Base-by-base conservation (phyloP, 768 basidiomycete genomes). In the Rhodocollybia butyracea region DNA sequence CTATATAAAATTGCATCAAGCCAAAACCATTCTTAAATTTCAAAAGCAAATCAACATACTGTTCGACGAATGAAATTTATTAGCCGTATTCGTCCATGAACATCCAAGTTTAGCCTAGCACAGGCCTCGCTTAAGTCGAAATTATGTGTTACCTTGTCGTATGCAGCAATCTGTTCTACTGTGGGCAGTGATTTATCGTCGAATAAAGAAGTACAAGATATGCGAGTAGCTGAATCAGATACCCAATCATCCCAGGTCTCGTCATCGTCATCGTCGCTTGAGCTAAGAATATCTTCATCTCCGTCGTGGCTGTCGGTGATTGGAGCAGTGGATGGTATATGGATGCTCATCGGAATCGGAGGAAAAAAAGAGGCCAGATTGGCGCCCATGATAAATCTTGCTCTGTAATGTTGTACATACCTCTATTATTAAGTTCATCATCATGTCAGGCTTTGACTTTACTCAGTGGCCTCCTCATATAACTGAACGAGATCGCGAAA, bases 181-280 rank as follows among this genome's bases (percentile, higher is more conserved):
- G 84, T 83, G 32, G 79, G 68, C 58, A 94, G 79, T 1, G 70
- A 68, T 36, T 75, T 79, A 61, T 85, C 79, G 26, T 89, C 89
- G 64, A 95, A 94, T 24, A 95, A 78, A 0, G 92, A 92, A 61
- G 68, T 74, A 68, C 87, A 90, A 10, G 80, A 65, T 43, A 73
- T 76, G 41, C 74, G 74, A 46, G 68, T 68, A 40, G 71, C 71
- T 19, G 85, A 84, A 69, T 91, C 89, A 15, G 87, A 88, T 12
- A 82, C 73, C 90, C 89, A 92, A 64, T 91, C 91, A 46, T 88
- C 86, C 77, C 85, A 91, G 51, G 76, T 85, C 58, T 88, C 74
- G 36, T 91, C 86, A 15, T 76, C 70, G 11, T 74, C 73, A 46
- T 70, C 70, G 22, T 68, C 68, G 40, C 48, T 31, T 26, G 42